These are phyloP conservation scores for Ceratobasidium sp. DNA, from an alignment of 1,284 basidiomycete genomes.

Conservation along the genomic window DNA sequence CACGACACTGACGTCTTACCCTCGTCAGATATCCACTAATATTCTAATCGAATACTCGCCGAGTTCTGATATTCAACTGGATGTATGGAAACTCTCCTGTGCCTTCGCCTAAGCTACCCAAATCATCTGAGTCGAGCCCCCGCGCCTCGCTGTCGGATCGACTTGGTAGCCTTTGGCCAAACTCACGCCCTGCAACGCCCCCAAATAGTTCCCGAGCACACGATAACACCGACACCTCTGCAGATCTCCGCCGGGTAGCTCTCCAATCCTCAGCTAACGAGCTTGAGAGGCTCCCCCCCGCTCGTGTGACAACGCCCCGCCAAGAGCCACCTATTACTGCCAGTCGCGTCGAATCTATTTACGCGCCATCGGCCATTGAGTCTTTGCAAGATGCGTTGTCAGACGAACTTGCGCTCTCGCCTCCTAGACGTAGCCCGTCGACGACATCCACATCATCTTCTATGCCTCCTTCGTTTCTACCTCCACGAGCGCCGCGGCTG, in stretches of 20 bases:
- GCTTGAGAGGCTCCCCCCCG: constrained; percentile 20
- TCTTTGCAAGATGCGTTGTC: constrained; percentile 46
- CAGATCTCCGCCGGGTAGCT: constrained; percentile 9
- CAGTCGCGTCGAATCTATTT: constrained; percentile 21
- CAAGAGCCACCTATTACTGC: constrained; percentile 13
- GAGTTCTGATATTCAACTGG: background rate
- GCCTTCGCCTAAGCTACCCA: background rate
- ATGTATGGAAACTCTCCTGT: constrained; percentile 24
- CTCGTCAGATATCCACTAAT: too few species aligned
- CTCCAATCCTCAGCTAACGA: constrained; percentile 7
- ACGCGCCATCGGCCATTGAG: constrained; percentile 41
- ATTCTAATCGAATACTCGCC: background rate
- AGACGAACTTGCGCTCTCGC: constrained; percentile 31
- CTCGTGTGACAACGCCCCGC: constrained; percentile 41
- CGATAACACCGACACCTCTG: background rate
- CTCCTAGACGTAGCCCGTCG: constrained; percentile 28
- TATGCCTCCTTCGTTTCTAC: constrained; percentile 42
- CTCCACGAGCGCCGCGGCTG: constrained; percentile 63
- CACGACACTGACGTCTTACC: too few species aligned
- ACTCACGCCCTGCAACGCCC: constrained; percentile 16
- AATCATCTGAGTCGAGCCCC: constrained; percentile 33
- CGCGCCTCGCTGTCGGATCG: constrained; percentile 30
- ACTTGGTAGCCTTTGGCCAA: constrained; percentile 19
- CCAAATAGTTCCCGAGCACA: constrained; percentile 5
- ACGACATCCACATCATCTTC: constrained; percentile 30